Percentiles rank a stretch among this genome's conserved stretches.
Conservation (phyloP, 805 yeast genomes). For the Pichia californica region DNA sequence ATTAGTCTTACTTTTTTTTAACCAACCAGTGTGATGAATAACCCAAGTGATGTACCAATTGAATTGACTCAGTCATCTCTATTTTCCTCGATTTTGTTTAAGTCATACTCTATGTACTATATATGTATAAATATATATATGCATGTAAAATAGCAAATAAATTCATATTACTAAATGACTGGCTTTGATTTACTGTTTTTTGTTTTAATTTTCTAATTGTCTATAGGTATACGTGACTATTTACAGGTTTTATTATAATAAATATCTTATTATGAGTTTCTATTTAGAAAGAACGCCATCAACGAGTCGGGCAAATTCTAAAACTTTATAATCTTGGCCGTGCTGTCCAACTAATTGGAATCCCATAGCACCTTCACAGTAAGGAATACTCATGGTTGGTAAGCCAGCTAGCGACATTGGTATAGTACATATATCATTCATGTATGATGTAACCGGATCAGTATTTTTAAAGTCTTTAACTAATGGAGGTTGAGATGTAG, state of each 20-base stretch:
- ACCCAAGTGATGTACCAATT: too few relatives aligned
- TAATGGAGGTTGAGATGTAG: constrained; percentile 35
- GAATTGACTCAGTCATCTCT: too few relatives aligned
- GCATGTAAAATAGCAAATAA: too few relatives aligned
- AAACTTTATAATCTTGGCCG: constrained; percentile 67
- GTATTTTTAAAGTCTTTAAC: constrained; percentile 15
- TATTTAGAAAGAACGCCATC: constrained; percentile 3
- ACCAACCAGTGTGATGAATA: too few relatives aligned
- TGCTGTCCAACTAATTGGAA: constrained; percentile 81
- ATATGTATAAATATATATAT: too few relatives aligned
- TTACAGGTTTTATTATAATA: not conserved
- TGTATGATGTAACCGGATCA: constrained; percentile 51
- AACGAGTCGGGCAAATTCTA: constrained; percentile 31
- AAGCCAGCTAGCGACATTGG: constrained; percentile 91
- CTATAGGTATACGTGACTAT: not conserved
- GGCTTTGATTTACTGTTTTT: too few relatives aligned
- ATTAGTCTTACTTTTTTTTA: too few relatives aligned
- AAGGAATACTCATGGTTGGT: constrained; percentile 80
- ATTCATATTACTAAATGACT: too few relatives aligned
- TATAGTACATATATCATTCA: constrained; percentile 79
- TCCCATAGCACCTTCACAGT: constrained; percentile 45
- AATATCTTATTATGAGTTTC: too few relatives aligned
- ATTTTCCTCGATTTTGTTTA: too few relatives aligned
- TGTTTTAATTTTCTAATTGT: not conserved
- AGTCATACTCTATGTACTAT: too few relatives aligned